Evolutionary conservation across 352 stramenopile species (phyloP), one percentile per base, ranked within the genome.

Genomic region (Phytophthora europaea): DNA sequence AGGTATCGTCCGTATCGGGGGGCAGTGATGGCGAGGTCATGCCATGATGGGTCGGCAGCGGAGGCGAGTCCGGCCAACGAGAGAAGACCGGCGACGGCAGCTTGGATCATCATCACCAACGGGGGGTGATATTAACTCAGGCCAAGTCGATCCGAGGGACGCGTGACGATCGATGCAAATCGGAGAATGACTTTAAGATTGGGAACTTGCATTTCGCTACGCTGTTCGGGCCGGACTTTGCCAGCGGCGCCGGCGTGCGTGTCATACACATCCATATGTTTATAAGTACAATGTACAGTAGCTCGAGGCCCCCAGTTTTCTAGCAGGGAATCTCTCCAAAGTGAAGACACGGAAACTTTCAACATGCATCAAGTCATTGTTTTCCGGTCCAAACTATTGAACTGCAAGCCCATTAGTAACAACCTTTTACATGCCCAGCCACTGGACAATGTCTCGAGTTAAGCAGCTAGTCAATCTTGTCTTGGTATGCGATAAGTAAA

Each of bases 1-100:
- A 76, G 64, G 43, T 73, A 76, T 23, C 70, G 43, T 12, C 70
- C 45, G 22, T 66, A 55, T 0, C 33, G 58, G 3, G 70, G 63
- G 0, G 70, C 70, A 5, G 70, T 43, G 70, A 76, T 72, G 26
- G 70, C 38, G 20, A 76, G 64, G 50, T 63, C 22, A 10, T 69
- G 58, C 70, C 70, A 76, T 10, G 58, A 62, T 15, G 58, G 63
- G 7, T 52, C 23, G 15, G 51, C 56, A 22, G 13, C 16, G 48
- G 48, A 53, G 28, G 26, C 7, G 47, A 66, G 58, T 22, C 45
- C 23, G 13, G 47, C 48, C n/a, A 58, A 15, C 12, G 60, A 36
- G 10, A 54, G 16, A 12, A 66, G 3, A 18, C 54, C 26, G 15
- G 20, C 33, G 33, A 65, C 6, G 3, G 47, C 55, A 47, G 31